A percentile compares a stretch with the other conserved stretches of the same genome.
phyloP scores from a whole-genome alignment of 208 protist genomes.

The Vickermania ingenoplastis region DNA sequence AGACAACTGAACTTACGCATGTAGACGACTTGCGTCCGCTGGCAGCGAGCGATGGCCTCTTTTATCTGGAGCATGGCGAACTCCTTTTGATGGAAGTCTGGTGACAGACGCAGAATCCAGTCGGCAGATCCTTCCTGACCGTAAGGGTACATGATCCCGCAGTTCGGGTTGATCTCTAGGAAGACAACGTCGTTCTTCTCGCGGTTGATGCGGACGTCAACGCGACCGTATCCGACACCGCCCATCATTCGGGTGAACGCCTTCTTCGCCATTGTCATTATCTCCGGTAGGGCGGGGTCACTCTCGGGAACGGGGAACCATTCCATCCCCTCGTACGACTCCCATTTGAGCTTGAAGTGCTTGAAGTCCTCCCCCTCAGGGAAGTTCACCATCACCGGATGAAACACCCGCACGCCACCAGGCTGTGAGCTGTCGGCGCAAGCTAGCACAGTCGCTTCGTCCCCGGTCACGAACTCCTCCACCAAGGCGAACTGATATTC shows the following conservation, averaged over 20 bases:
- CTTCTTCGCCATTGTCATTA: constrained; percentile 56
- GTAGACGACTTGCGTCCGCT: constrained; percentile 33
- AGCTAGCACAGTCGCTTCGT: constrained; percentile 80
- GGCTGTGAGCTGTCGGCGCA: constrained; percentile 55
- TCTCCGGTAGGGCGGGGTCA: constrained; percentile 54
- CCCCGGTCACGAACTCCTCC: constrained; percentile 83
- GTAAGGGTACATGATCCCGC: constrained; percentile 85
- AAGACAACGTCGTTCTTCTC: constrained; percentile 49
- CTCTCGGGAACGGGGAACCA: constrained; percentile 48
- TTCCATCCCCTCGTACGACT: constrained; percentile 82
- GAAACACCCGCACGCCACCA: constrained; percentile 74
- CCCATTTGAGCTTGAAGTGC: constrained; percentile 88
- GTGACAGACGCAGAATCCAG: constrained; percentile 71
- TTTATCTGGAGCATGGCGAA: constrained; percentile 76
- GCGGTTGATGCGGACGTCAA: constrained; percentile 81
- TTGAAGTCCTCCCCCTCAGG: constrained; percentile 84
- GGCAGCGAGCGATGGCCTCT: constrained; percentile 40
- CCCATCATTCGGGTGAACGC: constrained; percentile 87
- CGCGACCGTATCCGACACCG: constrained; percentile 77
- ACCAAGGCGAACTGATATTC: constrained; percentile 79
- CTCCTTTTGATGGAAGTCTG: constrained; percentile 59
- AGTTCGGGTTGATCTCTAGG: constrained; percentile 89
- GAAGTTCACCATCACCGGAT: constrained; percentile 69
- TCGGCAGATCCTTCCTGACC: constrained; percentile 81
- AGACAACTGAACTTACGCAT: constrained; percentile 32